Percentiles rank a stretch among this genome's conserved stretches.
These are phyloP conservation scores for Didymella pomorum DNA, from an alignment of 2,329 filamentous ascomycete genomes.

Conservation along the genomic window DNA sequence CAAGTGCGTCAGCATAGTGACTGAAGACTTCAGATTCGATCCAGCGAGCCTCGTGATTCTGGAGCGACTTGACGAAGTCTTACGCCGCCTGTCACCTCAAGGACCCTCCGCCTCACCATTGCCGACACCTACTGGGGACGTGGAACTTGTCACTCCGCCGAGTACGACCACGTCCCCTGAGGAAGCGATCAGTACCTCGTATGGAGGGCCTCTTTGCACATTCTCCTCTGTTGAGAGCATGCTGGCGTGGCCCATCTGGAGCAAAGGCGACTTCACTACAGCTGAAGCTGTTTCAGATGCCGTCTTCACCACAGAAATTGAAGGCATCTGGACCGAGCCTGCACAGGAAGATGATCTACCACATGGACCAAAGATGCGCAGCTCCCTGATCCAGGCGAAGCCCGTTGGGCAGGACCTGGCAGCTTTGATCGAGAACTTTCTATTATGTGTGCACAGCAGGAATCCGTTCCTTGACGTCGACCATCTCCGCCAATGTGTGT, in stretches of 20 bases:
- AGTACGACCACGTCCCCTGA: neutral
- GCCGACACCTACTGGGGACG: neutral
- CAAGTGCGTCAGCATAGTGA: neutral
- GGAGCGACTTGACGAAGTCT: conserved; percentile 1
- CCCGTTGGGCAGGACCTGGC: neutral
- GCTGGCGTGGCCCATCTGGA: neutral
- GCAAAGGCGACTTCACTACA: neutral
- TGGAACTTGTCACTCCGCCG: neutral
- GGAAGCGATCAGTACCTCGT: neutral
- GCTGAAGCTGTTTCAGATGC: neutral
- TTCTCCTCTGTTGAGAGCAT: neutral
- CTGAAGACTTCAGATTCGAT: neutral
- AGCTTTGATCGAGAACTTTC: neutral
- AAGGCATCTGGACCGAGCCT: neutral
- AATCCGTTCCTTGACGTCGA: neutral
- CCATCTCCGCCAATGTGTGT: neutral
- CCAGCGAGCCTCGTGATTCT: neutral
- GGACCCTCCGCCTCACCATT: neutral
- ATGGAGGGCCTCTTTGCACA: neutral
- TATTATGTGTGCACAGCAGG: neutral
- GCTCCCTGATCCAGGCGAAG: neutral
- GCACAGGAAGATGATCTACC: neutral
- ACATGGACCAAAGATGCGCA: neutral
- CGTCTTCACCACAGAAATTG: neutral
- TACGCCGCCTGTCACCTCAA: neutral